phyloP scores from a whole-genome alignment of 768 basidiomycete species.

The Amanita fuliginea region DNA sequence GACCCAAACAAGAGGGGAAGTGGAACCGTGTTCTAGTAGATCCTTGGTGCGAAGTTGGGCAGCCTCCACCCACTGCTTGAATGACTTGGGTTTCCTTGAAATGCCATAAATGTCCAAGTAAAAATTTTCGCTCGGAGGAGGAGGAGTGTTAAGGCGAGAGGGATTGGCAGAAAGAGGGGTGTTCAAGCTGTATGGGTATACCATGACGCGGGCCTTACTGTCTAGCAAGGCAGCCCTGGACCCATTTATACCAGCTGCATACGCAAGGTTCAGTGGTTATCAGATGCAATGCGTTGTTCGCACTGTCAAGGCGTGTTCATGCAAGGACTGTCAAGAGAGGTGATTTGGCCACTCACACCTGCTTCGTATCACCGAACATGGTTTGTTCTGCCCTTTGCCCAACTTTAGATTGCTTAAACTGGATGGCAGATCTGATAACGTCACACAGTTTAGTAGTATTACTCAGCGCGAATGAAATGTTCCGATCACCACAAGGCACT shows the following conservation, averaged over 20 bases:
- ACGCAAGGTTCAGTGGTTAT: background rate
- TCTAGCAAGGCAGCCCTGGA: background rate
- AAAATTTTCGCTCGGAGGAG: constrained; percentile 3
- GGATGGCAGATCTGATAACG: background rate
- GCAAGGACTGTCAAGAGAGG: background rate
- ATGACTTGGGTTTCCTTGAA: constrained; percentile 11
- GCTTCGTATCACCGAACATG: background rate
- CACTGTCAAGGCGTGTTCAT: background rate
- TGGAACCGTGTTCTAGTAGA: constrained; percentile 9
- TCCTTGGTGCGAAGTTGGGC: constrained; percentile 10
- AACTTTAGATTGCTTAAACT: background rate
- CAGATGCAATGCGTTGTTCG: background rate
- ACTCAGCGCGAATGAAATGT: background rate
- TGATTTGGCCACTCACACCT: background rate
- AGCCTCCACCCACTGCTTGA: constrained; percentile 13
- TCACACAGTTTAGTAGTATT: no score
- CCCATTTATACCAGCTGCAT: background rate
- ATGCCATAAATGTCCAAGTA: constrained; percentile 9
- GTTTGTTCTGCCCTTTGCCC: background rate
- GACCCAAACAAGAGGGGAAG: constrained; percentile 15
- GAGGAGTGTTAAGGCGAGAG: background rate
- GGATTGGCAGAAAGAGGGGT: background rate
- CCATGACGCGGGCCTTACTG: background rate
- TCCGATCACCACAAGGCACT: background rate
- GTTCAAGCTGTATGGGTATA: background rate